These are phyloP conservation scores for Tetraselmis chui DNA, from an alignment of 139 green algal genomes.

Conservation along the genomic window DNA sequence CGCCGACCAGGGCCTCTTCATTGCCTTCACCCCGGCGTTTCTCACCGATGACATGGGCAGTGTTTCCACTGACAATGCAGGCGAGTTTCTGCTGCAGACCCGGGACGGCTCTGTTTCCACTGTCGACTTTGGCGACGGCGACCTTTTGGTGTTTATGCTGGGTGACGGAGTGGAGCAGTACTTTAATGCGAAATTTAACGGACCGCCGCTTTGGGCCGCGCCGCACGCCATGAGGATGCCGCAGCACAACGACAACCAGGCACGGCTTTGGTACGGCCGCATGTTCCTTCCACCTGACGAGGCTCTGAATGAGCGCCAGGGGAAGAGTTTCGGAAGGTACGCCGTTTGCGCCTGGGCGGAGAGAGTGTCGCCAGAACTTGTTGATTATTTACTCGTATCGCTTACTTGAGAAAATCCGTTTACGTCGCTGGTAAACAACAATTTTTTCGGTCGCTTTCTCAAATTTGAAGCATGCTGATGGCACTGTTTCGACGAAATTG, in stretches of 20 bases:
- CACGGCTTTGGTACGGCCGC: slow-evolving; percentile 9
- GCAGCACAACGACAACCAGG: not conserved
- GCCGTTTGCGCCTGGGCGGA: too few species aligned
- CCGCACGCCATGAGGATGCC: slow-evolving; percentile 16
- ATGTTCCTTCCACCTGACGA: slow-evolving; percentile 8
- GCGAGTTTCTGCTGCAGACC: not conserved
- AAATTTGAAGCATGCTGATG: too few species aligned
- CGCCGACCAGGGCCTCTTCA: slow-evolving; percentile 18
- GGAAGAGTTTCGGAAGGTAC: slow-evolving; percentile 5
- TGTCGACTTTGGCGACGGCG: slow-evolving; percentile 3
- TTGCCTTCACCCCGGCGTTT: slow-evolving; percentile 9
- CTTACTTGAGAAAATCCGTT: too few species aligned
- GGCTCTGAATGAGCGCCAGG: slow-evolving; percentile 6
- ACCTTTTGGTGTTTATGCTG: slow-evolving; percentile 16
- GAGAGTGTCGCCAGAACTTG: too few species aligned
- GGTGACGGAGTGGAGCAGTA: slow-evolving; percentile 12
- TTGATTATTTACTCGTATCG: too few species aligned
- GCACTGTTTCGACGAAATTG: too few species aligned
- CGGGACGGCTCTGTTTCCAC: not conserved
- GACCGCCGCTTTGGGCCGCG: not conserved
- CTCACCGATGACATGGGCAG: not conserved
- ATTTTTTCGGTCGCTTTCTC: too few species aligned
- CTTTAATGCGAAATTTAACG: not conserved
- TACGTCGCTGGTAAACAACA: too few species aligned
- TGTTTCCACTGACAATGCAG: not conserved